Evolutionary conservation across 2,329 filamentous ascomycete species (phyloP).

Genomic region (Albifimbria verrucaria): DNA sequence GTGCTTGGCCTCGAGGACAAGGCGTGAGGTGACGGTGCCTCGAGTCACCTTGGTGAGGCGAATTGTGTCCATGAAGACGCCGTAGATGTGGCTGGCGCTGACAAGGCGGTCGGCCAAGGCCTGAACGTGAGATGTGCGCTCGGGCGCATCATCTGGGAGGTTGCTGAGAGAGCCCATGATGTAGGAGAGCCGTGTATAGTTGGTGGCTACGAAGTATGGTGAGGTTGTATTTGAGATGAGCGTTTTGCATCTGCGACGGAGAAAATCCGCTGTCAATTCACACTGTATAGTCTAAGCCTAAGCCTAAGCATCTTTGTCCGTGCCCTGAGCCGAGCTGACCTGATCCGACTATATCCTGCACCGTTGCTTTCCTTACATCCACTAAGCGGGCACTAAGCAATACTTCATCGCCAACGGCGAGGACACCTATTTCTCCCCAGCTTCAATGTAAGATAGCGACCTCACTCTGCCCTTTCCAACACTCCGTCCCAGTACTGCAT

Average conservation of each 20-base stretch:
- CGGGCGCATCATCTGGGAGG: neutral
- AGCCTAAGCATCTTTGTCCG: neutral
- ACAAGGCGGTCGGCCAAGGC: constrained; percentile 32
- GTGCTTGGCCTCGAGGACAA: constrained; percentile 51
- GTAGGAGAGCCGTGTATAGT: no score
- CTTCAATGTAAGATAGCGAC: no score
- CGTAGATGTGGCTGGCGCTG: constrained; percentile 51
- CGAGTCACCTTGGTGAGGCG: constrained; percentile 39
- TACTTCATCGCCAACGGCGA: no score
- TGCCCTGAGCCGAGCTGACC: no score
- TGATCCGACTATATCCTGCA: no score
- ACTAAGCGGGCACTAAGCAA: no score
- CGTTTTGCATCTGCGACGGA: neutral
- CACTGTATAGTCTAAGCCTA: constrained; percentile 12
- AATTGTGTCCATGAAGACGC: constrained; percentile 36
- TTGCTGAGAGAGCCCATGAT: neutral
- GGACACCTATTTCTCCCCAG: no score
- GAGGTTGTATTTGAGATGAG: no score
- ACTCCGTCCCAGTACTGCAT: constrained; percentile 43
- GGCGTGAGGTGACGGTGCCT: constrained; percentile 45
- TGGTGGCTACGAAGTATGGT: no score
- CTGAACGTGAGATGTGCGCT: constrained; percentile 23
- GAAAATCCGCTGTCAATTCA: neutral
- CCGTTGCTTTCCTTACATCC: no score
- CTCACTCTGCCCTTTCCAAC: constrained; percentile 15